Conservation (phyloP, 1,284 basidiomycete genomes). For the Wolfiporia cocos region DNA sequence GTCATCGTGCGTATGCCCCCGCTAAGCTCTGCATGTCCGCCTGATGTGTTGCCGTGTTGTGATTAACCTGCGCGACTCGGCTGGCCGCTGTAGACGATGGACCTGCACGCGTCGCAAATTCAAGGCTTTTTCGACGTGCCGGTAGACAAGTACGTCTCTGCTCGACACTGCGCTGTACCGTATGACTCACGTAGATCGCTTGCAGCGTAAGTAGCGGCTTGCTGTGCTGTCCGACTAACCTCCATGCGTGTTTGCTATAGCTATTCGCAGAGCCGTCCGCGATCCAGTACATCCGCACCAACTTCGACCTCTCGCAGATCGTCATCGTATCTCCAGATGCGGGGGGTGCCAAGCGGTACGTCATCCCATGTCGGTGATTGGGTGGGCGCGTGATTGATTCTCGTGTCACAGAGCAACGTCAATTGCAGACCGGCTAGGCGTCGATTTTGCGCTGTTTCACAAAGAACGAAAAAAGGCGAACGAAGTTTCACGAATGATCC, state of each 20-base stretch:
- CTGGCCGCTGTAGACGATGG: conserved; percentile 76
- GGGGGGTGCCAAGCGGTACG: conserved; percentile 94
- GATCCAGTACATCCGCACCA: conserved; percentile 90
- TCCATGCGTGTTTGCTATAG: conserved; percentile 36
- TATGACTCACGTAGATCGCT: conserved; percentile 15
- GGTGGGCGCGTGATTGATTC: no score
- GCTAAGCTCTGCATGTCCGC: no score
- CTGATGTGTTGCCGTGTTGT: conserved; percentile 33
- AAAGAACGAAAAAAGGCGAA: conserved; percentile 99
- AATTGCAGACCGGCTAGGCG: conserved; percentile 93
- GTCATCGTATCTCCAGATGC: conserved; percentile 99
- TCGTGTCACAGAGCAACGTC: conserved; percentile 88
- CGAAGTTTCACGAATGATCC: conserved; percentile 97
- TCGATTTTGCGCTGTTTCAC: conserved; percentile 99
- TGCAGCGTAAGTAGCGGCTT: conserved; percentile 41
- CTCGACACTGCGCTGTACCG: conserved; percentile 9
- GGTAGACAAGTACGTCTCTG: conserved; percentile 92
- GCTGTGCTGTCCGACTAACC: conserved; percentile 10
- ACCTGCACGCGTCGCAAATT: conserved; percentile 96
- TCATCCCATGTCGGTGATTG: conserved; percentile 3
- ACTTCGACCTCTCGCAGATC: conserved; percentile 83
- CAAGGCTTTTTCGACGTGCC: conserved; percentile 99
- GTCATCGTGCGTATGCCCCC: conserved; percentile 96
- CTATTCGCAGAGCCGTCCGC: conserved; percentile 98
- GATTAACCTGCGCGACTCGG: not conserved